phyloP scores from a whole-genome alignment of 2,329 filamentous ascomycete genomes.

The Penicillium hordei region DNA sequence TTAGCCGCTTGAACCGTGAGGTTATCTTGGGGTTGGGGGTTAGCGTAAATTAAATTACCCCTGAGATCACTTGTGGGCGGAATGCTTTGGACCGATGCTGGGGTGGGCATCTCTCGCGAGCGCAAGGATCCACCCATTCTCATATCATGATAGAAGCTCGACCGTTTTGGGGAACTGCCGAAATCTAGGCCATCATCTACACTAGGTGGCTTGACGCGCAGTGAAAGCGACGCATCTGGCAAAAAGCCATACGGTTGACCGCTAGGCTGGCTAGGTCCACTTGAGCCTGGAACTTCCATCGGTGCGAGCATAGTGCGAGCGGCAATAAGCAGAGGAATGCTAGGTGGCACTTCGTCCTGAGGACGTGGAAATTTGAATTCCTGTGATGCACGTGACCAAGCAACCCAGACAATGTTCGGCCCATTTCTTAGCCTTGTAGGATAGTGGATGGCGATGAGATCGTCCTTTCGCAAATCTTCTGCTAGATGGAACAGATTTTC shows the following conservation, averaged over 20 bases:
- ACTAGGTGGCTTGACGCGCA: not conserved
- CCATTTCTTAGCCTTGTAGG: constrained; percentile 3
- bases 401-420: constrained; percentile 25
- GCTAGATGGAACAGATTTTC: constrained; percentile 27
- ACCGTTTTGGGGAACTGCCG: not conserved
- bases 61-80: not conserved
- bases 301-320: constrained; percentile 16
- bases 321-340: constrained; percentile 24
- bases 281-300: not conserved
- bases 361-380: constrained; percentile 25
- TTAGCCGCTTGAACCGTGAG: not conserved
- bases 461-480: constrained; percentile 26
- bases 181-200: not conserved
- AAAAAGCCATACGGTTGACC: not conserved
- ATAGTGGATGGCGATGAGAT: constrained; percentile 34
- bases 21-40: not conserved
- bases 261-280: not conserved
- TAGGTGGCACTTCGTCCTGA: not conserved
- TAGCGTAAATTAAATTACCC: not conserved
- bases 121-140: not conserved
- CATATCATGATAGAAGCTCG: not conserved
- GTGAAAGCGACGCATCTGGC: not conserved
- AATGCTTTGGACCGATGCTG: not conserved
- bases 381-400: constrained; percentile 28
- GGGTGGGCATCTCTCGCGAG: not conserved